Evolutionary conservation across 1,284 basidiomycete genomes (phyloP).

Genomic region (Fomitopsis palustris): DNA sequence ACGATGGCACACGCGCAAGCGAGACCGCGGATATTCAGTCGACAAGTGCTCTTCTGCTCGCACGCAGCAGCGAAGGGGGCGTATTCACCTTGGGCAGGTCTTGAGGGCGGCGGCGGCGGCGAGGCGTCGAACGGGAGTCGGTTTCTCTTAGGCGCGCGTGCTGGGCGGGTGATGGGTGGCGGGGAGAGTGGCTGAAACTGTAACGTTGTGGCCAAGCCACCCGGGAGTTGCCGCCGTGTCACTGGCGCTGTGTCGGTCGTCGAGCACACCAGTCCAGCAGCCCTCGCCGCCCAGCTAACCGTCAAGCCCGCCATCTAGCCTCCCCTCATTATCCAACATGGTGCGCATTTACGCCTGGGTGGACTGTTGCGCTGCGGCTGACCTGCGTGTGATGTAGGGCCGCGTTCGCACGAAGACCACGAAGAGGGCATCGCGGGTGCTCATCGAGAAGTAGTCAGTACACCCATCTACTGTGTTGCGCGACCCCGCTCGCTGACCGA

Average conservation of each 20-base stretch:
- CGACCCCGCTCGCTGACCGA: neutral
- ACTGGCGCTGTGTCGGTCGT: neutral
- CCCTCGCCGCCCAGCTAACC: neutral
- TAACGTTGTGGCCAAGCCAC: slow-evolving; percentile 14
- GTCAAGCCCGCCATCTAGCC: slow-evolving; percentile 12
- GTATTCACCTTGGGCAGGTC: slow-evolving; percentile 34
- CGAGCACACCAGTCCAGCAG: neutral
- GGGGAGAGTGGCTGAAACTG: neutral
- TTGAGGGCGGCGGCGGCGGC: slow-evolving; percentile 23
- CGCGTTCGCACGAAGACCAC: slow-evolving; percentile 99
- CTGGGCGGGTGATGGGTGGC: slow-evolving; percentile 3
- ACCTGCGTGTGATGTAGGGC: slow-evolving; percentile 57
- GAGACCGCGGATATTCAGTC: slow-evolving; percentile 16
- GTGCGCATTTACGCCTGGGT: slow-evolving; percentile 18
- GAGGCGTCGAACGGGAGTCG: slow-evolving; percentile 9
- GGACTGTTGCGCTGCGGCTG: slow-evolving; percentile 2
- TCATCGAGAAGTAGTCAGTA: slow-evolving; percentile 99
- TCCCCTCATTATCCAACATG: slow-evolving; percentile 6
- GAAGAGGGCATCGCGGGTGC: slow-evolving; percentile 97
- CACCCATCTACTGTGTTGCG: slow-evolving; percentile 10
- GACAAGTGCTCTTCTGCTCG: slow-evolving; percentile 23
- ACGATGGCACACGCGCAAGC: slow-evolving; percentile 11
- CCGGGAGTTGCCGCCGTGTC: slow-evolving; percentile 8
- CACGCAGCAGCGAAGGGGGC: slow-evolving; percentile 10
- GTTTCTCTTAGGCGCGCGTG: slow-evolving; percentile 1